phyloP scores from a whole-genome alignment of 106 monocot genomes.

The Cymbidium sinense region DNA sequence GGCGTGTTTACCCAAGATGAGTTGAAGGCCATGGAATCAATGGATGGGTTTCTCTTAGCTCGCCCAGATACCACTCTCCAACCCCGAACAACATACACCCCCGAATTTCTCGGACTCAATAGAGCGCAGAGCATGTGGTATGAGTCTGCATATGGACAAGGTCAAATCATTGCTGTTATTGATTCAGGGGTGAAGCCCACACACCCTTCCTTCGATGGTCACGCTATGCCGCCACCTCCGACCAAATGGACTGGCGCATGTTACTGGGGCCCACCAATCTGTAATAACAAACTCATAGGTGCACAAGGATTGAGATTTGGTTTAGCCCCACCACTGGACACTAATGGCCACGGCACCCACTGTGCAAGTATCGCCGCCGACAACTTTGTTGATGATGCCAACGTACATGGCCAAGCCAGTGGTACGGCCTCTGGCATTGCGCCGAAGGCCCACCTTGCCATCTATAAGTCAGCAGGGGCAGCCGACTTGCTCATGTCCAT shows the following conservation, averaged over 20 bases:
- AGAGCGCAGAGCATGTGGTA: neutral
- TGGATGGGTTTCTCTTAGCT: conserved; percentile 22
- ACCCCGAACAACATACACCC: conserved; percentile 20
- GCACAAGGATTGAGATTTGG: neutral
- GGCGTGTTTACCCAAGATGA: conserved; percentile 2
- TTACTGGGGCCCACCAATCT: conserved; percentile 17
- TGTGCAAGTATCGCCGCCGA: conserved; percentile 7
- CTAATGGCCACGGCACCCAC: neutral
- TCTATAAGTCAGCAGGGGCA: conserved; percentile 14
- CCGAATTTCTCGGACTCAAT: conserved; percentile 22
- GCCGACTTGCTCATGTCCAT: conserved; percentile 14
- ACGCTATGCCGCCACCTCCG: conserved; percentile 16
- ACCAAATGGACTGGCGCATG: conserved; percentile 49
- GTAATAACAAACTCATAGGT: conserved; percentile 60
- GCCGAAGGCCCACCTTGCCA: conserved; percentile 10
- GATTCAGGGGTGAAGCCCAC: conserved; percentile 23
- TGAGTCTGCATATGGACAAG: neutral
- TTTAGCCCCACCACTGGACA: neutral
- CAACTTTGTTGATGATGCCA: neutral
- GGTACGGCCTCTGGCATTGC: conserved; percentile 9
- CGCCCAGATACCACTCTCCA: neutral
- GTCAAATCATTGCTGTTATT: conserved; percentile 14
- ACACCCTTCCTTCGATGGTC: conserved; percentile 28
- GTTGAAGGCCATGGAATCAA: neutral
- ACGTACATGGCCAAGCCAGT: neutral